Evolutionary conservation across 2,329 filamentous ascomycete species (phyloP), one percentile per base, ranked within the genome.

Genomic region (Ceratocystis variospora): DNA sequence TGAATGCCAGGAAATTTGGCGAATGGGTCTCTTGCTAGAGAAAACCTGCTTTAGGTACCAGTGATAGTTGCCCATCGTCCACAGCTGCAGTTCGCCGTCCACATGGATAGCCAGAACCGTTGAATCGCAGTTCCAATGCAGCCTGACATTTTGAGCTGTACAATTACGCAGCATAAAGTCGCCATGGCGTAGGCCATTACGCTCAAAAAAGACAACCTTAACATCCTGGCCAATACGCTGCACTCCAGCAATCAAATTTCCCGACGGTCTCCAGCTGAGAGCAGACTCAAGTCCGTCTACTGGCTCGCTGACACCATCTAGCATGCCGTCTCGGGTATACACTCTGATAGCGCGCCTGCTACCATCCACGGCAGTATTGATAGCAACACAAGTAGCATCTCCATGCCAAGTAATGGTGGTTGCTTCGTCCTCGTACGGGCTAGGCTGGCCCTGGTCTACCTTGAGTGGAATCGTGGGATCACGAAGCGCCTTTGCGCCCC

Each of bases 21-120:
- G 63, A 48, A 75, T 71, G 2, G 71, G 70, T 12, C 71, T 71
- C 6, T 74, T 71, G 5, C 81, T 77, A 5, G 78, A 76, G 5
- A 96, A 80, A 73, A 96, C 91, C 74, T 96, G 91, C 77, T 99
- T 99, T 17, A 99, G 80, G 74, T 97, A 97, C 83, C 94, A 99
- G 73, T 97, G 90, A 71, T 99, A 99, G 74, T 99, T 99, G 22
- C 90, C 89, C 81, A 88, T 96, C 0, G 91, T 96, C 94, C 94
- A 99, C 0, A 99, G 78, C 73, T 99, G 94, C n/a, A 94, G 78
- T 66, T 84, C 82, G 69, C 91, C 83, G 41, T 79, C 78, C 70
- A 92, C 84, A 1, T 83, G 80, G n/a, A 96, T 86, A 5, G 93
- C 91, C 59, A 99, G 80, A 0, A 96, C 90, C 1, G 87, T 93